Base-by-base conservation (phyloP, 2,329 filamentous ascomycete genomes). In the Cladosporium halotolerans region DNA sequence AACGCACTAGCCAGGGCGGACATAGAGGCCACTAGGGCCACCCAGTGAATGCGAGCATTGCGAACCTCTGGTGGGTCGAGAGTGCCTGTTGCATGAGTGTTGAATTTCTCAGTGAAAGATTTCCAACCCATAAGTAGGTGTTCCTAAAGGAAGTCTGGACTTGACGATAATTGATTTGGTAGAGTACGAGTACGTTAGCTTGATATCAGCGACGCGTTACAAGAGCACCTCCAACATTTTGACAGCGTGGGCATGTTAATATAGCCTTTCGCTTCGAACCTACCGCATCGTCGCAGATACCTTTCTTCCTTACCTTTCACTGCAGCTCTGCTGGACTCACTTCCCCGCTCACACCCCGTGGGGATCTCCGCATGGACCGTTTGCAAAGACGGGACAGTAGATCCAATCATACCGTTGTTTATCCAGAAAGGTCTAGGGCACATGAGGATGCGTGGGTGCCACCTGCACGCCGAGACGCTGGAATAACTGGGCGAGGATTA, bases 11-110 rank as follows among this genome's bases (percentile, higher is more conserved):
- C 69, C 50, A 72, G 58, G 32, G 68, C 63, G 16, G 68, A 69
- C 67, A 71, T 70, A 7, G 66, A 70, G 14, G 74, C 77, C 58
- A 82, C 80, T 62, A 77, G 81, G 46, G 82, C 83, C 60, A 86
- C 74, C 53, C 77, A 75, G 59, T 84, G 80, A 33, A 84, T 80
- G 53, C 82, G 78, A 83, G 83, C 86, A 65, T 82, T 82, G 69
- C 86, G 85, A 55, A 86, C 81, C 65, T 84, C 78, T 13, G 77
- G 74, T 19, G 84, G 84, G 63, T 87, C 58, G 42, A 51, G 40
- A 31, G 48, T 51, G 48, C 48, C 48, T 36, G 31, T 44, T 32
- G 48, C 48, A 51, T 51, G 48, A 40, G 48, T 51, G 48, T 51
- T 51, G 48, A 51, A 51, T 9, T 51, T 51, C 48, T 51, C 42